Conservation (phyloP, 169 alveolate species). For the Eimeria sp. region DNA sequence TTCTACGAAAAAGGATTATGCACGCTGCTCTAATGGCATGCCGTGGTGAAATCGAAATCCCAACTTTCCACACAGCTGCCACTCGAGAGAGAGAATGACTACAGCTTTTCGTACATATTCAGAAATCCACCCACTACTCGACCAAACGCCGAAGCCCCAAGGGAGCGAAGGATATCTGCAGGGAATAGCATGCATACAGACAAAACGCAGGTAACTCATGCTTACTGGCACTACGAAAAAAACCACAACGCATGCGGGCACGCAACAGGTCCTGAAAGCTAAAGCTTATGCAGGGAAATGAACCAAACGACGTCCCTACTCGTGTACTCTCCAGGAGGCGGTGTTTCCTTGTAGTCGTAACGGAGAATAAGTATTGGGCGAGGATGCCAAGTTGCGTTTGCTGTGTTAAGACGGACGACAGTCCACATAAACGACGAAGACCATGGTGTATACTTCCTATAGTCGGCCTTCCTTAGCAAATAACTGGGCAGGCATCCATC, state of each 20-base stretch:
- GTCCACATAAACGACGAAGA: background rate
- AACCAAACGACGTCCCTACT: slow-evolving; percentile 16
- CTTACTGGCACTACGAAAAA: background rate
- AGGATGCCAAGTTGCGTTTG: slow-evolving; percentile 80
- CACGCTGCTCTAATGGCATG: background rate
- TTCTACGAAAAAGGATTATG: background rate
- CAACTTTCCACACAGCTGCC: background rate
- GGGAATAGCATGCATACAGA: background rate
- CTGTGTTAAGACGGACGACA: background rate
- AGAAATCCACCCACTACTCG: slow-evolving; percentile 48
- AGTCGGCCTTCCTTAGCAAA: background rate
- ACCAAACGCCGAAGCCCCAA: slow-evolving; percentile 65
- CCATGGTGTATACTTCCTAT: background rate
- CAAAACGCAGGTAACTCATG: background rate
- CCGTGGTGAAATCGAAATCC: background rate
- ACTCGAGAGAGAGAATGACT: background rate
- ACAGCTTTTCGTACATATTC: slow-evolving; percentile 50
- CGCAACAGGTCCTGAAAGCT: background rate
- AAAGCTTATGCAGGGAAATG: background rate
- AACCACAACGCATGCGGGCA: too few species aligned
- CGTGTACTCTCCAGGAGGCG: slow-evolving; percentile 77
- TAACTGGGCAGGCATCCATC: background rate
- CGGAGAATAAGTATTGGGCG: slow-evolving; percentile 78
- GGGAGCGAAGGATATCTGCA: slow-evolving; percentile 51
- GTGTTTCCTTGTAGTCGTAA: slow-evolving; percentile 81